Base-by-base conservation (phyloP, 192 early-diverging fungal species). In the Coemansia sp. region DNA sequence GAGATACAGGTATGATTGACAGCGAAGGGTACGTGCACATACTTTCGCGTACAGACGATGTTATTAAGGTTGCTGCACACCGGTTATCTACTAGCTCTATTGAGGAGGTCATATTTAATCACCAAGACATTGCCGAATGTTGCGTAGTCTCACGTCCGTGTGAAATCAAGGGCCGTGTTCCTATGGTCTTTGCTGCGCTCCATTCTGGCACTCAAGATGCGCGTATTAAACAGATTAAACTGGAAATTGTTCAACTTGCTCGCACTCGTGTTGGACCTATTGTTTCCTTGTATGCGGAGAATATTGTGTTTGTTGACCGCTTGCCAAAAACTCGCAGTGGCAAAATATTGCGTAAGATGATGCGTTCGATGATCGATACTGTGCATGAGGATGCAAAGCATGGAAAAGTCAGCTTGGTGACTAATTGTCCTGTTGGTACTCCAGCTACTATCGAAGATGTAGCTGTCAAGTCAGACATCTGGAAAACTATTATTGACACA, bases 41-140 rank as follows among this genome's bases (percentile, higher is more conserved):
- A 14, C 75, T 89, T 72, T 90, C 88, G 46, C 84, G 90, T 51
- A 87, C 87, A 5, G 88, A 89, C 65, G 88, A 91, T 59, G 86
- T 96, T 39, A 91, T 96, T 71, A 94, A 96, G 67, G 90, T 92
- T 0, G 93, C 94, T 0, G 92, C 89, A 11, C 94, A 96, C 70
- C 88, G 94, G 0, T 77, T 96, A 5, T 90, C 88, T 6, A 91
- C 91, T 2, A 91, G 91, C 29, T 87, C 86, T 0, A 85, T 92
- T 22, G 94, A 96, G 59, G 86, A 90, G 63, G 86, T 91, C 19
- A 75, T 96, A 4, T 80, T 88, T 14, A 76, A 79, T 11, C 89
- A 93, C 72, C 70, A 64, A 0, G 75, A 70, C 6, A 82, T 91
- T 21, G 90, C 84, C 17, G 91, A 92, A 67, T 87, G 87, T 58